Percentiles rank a stretch among this genome's conserved stretches.
phyloP scores from a whole-genome alignment of 2,329 filamentous ascomycete genomes.

The Hymenoscyphus repandus region DNA sequence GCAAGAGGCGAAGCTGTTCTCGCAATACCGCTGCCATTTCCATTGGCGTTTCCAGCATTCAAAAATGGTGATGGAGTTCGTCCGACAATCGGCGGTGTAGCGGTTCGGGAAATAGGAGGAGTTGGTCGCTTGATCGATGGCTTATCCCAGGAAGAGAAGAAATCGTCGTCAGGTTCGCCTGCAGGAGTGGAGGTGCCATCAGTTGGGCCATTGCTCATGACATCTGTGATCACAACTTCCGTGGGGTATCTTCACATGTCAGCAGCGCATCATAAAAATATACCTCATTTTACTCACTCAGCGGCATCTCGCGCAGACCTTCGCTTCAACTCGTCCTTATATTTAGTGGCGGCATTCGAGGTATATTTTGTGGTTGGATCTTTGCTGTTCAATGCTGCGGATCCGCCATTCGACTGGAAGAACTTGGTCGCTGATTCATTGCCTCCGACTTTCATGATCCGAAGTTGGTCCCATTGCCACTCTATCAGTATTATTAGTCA shows the following conservation, averaged over 20 bases:
- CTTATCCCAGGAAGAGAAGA: slow-evolving; percentile 99
- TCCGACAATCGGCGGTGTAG: slow-evolving; percentile 74
- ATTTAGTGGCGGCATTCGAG: slow-evolving; percentile 87
- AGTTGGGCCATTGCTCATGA: slow-evolving; percentile 49
- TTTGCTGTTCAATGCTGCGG: slow-evolving; percentile 90
- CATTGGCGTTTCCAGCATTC: slow-evolving; percentile 55
- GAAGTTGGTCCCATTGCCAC: slow-evolving; percentile 99
- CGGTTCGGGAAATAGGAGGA: slow-evolving; percentile 84
- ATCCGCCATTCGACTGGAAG: slow-evolving; percentile 94
- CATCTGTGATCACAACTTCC: slow-evolving; percentile 81
- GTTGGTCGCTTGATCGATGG: slow-evolving; percentile 94
- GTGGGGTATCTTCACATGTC: slow-evolving; percentile 61
- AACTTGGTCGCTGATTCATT: slow-evolving; percentile 98
- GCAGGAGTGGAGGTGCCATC: slow-evolving; percentile 72
- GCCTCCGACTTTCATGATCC: slow-evolving; percentile 95
- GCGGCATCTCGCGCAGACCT: slow-evolving; percentile 77
- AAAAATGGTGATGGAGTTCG: slow-evolving; percentile 89
- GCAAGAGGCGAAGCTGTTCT: slow-evolving; percentile 80
- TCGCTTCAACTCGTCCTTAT: slow-evolving; percentile 93
- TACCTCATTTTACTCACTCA: slow-evolving; percentile 54
- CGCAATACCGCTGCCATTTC: slow-evolving; percentile 65
- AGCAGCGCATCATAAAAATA: slow-evolving; percentile 11
- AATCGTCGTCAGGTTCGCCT: slow-evolving; percentile 81
- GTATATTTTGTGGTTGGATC: slow-evolving; percentile 97
- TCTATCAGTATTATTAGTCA: slow-evolving; percentile 42